These are phyloP conservation scores for Trametes gibbosa DNA, from an alignment of 768 basidiomycete genomes.

Conservation along the genomic window DNA sequence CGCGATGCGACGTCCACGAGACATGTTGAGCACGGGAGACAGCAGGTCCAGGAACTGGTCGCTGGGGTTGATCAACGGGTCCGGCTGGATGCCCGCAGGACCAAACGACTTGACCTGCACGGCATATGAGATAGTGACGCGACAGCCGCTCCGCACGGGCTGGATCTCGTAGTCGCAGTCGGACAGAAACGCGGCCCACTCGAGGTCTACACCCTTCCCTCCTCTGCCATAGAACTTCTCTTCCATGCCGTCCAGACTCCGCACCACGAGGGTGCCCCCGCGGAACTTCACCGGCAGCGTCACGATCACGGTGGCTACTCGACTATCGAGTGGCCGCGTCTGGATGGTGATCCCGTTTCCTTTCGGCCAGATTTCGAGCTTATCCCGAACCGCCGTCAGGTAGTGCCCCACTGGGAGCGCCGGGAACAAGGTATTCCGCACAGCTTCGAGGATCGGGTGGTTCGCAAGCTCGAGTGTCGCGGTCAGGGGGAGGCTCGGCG, in stretches of 20 bases:
- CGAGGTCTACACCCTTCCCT: conserved; percentile 63
- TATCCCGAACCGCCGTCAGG: conserved; percentile 65
- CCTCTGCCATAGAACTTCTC: conserved; percentile 65
- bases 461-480: conserved; percentile 77
- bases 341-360: conserved; percentile 61
- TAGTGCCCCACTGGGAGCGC: conserved; percentile 65
- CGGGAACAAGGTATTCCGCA: conserved; percentile 72
- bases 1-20: conserved; percentile 67
- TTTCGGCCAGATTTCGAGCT: conserved; percentile 62
- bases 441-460: conserved; percentile 77
- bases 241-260: conserved; percentile 49
- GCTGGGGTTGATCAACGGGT: conserved; percentile 70
- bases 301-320: conserved; percentile 70
- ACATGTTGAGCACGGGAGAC: conserved; percentile 68
- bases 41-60: conserved; percentile 71
- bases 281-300: conserved; percentile 73
- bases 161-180: conserved; percentile 79
- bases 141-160: conserved; percentile 65
- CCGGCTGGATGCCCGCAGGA: conserved; percentile 45
- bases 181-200: conserved; percentile 74
- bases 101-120: conserved; percentile 70
- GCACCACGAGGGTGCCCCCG: conserved; percentile 64
- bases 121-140: conserved; percentile 68
- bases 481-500: conserved; percentile 67
- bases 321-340: conserved; percentile 57